Percentiles rank a stretch among this genome's conserved stretches.
Conservation (phyloP, 2,329 filamentous ascomycete species). For the Cryoendolithus antarcticus region DNA sequence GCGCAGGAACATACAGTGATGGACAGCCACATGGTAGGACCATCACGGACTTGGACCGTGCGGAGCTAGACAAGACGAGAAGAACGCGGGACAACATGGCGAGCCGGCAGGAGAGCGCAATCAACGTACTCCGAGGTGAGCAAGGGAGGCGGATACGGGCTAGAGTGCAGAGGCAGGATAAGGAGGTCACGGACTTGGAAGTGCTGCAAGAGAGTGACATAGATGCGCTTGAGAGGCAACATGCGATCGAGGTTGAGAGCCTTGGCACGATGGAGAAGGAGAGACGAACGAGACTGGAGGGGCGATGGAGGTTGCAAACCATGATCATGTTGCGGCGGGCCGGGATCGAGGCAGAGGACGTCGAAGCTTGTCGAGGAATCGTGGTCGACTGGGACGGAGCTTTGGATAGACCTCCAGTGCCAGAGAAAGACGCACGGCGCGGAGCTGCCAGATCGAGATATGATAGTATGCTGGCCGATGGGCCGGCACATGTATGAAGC, state of each 20-base stretch:
- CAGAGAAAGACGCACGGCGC: no score
- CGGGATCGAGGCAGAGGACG: no score
- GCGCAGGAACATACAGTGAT: constrained; percentile 24
- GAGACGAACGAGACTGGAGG: no score
- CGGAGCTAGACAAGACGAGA: constrained; percentile 31
- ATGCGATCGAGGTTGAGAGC: not conserved
- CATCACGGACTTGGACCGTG: constrained; percentile 33
- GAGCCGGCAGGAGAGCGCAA: constrained; percentile 31
- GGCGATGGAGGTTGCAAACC: no score
- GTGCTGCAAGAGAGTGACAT: constrained; percentile 23
- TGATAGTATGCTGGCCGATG: no score
- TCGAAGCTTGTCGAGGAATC: no score
- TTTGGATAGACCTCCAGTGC: no score
- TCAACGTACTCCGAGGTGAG: constrained; percentile 34
- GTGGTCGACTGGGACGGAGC: no score
- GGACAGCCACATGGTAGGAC: constrained; percentile 21
- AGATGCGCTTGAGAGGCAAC: constrained; percentile 18
- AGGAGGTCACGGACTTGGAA: constrained; percentile 26
- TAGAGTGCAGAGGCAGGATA: constrained; percentile 26
- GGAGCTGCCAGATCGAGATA: no score
- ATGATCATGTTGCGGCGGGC: no score
- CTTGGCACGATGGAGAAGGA: no score
- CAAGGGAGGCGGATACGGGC: constrained; percentile 29
- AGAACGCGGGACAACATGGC: constrained; percentile 27
- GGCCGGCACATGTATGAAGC: no score